Conservation (phyloP, 1,284 basidiomycete species). For the Moniliophthora roreri region DNA sequence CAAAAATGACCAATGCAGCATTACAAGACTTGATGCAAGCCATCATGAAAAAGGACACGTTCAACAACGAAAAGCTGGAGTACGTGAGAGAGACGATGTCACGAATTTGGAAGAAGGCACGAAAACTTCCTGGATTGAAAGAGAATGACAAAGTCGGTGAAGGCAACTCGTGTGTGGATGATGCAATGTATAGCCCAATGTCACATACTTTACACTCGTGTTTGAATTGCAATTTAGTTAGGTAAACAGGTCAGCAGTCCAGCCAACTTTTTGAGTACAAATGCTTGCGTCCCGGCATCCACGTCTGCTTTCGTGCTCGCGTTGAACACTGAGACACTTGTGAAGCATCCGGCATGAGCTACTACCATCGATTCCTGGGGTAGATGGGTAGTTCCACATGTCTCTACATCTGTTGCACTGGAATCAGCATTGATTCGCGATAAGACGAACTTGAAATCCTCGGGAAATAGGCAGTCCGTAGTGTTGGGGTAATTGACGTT, state of each 20-base stretch:
- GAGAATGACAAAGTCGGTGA: too few relatives aligned
- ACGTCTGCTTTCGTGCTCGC: slow-evolving; percentile 45
- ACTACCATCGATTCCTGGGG: slow-evolving; percentile 41
- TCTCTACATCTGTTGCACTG: slow-evolving; percentile 36
- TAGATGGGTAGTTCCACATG: slow-evolving; percentile 40
- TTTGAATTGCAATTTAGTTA: neutral
- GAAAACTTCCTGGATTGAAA: too few relatives aligned
- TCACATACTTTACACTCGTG: too few relatives aligned
- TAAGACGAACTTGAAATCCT: slow-evolving; percentile 43
- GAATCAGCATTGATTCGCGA: slow-evolving; percentile 36
- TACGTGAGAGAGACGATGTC: too few relatives aligned
- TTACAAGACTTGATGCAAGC: neutral
- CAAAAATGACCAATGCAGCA: neutral
- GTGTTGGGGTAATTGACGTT: slow-evolving; percentile 53
- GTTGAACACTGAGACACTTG: slow-evolving; percentile 46
- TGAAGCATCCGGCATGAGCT: slow-evolving; percentile 36
- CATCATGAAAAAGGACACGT: neutral
- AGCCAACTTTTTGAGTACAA: slow-evolving; percentile 36
- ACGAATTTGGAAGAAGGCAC: too few relatives aligned
- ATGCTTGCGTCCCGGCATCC: slow-evolving; percentile 35
- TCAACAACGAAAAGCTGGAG: too few relatives aligned
- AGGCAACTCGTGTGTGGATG: neutral
- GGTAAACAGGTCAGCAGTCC: slow-evolving; percentile 28
- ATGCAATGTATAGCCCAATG: too few relatives aligned
- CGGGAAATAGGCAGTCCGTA: slow-evolving; percentile 33